Evolutionary conservation across 805 yeast genomes (phyloP).

Genomic region (Pichia deserticola): DNA sequence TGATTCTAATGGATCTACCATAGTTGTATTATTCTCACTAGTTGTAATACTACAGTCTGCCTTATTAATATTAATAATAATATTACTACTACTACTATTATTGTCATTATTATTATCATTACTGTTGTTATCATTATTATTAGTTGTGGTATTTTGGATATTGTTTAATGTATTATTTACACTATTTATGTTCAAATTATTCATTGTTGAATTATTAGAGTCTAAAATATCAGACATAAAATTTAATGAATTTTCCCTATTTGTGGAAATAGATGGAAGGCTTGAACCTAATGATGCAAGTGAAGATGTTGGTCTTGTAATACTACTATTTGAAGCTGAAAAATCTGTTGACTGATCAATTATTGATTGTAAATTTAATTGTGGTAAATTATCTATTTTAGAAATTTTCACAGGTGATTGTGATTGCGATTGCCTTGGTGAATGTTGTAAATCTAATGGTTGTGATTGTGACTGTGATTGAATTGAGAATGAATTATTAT

Average conservation of each 20-base stretch:
- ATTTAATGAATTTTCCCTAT: not conserved
- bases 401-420: not conserved
- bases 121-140: not conserved
- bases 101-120: not conserved
- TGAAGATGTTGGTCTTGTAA: constrained; percentile 1
- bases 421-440: not conserved
- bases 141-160: not conserved
- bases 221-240: not conserved
- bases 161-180: not conserved
- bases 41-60: too few species aligned
- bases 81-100: too few species aligned
- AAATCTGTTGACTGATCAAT: not conserved
- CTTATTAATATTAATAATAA: not conserved
- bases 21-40: not conserved
- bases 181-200: not conserved
- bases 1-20: constrained; percentile 14
- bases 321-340: constrained; percentile 1
- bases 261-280: not conserved
- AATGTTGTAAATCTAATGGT: not conserved
- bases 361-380: constrained; percentile 1
- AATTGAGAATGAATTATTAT: too few species aligned
- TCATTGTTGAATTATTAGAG: not conserved
- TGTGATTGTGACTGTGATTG: not conserved
- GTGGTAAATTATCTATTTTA: not conserved
- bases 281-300: not conserved